These are phyloP conservation scores for Dictyostelium intermedium DNA, from an alignment of 78 protist genomes.

Conservation along the genomic window DNA sequence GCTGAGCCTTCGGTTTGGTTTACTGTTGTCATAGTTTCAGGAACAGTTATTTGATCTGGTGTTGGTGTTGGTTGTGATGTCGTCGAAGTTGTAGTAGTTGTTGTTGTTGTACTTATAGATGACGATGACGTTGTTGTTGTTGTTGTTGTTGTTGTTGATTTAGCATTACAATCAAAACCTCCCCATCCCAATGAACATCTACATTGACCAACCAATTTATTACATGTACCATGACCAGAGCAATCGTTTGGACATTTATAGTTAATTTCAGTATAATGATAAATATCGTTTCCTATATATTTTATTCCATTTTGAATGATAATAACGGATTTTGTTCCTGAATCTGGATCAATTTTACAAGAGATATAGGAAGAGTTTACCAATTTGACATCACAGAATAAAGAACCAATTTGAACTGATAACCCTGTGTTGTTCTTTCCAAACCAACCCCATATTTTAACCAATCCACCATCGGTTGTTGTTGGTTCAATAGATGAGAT, in stretches of 20 bases:
- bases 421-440: neutral
- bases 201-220: neutral
- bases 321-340: neutral
- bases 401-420: neutral
- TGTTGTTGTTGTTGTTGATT: neutral
- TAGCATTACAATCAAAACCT: neutral
- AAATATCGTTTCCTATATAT: neutral
- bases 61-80: neutral
- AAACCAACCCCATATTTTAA: neutral
- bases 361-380: neutral
- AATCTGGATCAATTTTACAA: neutral
- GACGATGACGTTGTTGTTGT: no score
- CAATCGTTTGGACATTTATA: slow-evolving; percentile 15
- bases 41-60: neutral
- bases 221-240: neutral
- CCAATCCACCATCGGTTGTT: neutral
- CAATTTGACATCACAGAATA: neutral
- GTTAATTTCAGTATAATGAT: neutral
- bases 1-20: neutral
- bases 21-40: neutral
- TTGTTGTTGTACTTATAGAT: no score
- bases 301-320: neutral
- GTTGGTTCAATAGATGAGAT: neutral
- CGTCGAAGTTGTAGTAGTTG: neutral
- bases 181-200: neutral